Base-by-base conservation (phyloP, 805 yeast species). In the Kodamaea fukazawae region DNA sequence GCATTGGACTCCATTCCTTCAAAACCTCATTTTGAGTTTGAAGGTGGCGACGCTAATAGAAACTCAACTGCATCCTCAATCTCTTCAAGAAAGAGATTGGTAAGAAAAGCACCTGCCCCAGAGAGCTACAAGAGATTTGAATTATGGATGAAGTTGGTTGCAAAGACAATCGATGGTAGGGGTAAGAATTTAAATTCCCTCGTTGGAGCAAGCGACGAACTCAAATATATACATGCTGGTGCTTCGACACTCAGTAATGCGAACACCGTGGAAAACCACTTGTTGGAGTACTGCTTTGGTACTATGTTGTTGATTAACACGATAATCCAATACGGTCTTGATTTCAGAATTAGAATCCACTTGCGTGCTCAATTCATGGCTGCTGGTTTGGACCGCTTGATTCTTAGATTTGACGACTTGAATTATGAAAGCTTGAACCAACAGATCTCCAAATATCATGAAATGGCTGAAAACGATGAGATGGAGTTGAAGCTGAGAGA, bases 141-240 rank as follows among this genome's bases (percentile, higher is more conserved):
- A 45, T 73, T 82, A 27, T 88, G 96, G 96, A 54, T 87, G 32
- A 62, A 67, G 35, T 65, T 79, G 9, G 81, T 87, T 3, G 82
- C 75, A 36, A 76, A 74, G 35, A 82, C 90, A 0, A 52, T 88
- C 32, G 87, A 81, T 41, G 96, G 96, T 2, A 75, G 90, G 50
- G 98, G 98, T 6, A 83, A 80, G 51, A 67, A 66, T 46, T 73
- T 86, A 75, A 96, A 96, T 8, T 86, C 96, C 1, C 61, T 83
- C 52, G 98, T 91, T 7, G 97, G 97, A 2, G 96, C 96, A 0
- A 82, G 87, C 43, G 93, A 83, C 7, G 97, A 91, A 49, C 73
- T 79, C 39, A 81, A 79, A 43, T 59, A 73, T 9, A 61, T 62
- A 5, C 58, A 57, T 43, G 52, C 61, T 5, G 65, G 66, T 4